phyloP scores from a whole-genome alignment of 495 filamentous ascomycete species.

The Penicillium turbatum region DNA sequence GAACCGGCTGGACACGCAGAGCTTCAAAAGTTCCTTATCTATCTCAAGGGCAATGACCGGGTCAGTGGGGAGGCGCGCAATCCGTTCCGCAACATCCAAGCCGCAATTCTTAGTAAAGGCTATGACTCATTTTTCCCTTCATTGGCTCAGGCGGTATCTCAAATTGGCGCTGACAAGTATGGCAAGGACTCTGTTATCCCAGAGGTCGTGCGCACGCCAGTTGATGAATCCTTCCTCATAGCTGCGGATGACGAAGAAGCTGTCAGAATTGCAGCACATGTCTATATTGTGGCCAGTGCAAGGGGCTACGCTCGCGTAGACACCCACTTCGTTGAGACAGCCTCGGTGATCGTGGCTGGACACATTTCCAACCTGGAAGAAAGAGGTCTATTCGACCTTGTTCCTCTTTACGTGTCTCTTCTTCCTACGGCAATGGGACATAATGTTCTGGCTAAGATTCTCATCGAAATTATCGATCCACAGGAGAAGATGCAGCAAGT shows the following conservation, averaged over 20 bases:
- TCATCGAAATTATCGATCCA: constrained; percentile 61
- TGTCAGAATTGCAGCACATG: constrained; percentile 43
- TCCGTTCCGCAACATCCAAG: constrained; percentile 49
- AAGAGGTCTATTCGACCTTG: constrained; percentile 63
- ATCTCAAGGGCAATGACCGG: constrained; percentile 33
- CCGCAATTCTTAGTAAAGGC: constrained; percentile 36
- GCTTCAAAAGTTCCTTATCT: constrained; percentile 37
- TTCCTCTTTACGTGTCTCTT: constrained; percentile 82
- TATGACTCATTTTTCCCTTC: constrained; percentile 37
- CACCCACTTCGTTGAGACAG: constrained; percentile 28
- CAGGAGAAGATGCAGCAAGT: constrained; percentile 46
- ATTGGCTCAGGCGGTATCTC: constrained; percentile 38
- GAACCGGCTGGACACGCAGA: constrained; percentile 39
- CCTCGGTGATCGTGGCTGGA: constrained; percentile 53
- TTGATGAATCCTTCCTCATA: constrained; percentile 37
- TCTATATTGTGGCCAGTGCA: constrained; percentile 44
- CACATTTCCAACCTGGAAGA: constrained; percentile 77
- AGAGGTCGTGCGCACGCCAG: constrained; percentile 20
- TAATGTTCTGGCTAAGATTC: constrained; percentile 45
- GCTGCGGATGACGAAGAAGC: constrained; percentile 40
- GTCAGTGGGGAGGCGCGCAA: constrained; percentile 40
- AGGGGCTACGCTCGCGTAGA: constrained; percentile 36
- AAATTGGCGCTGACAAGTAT: constrained; percentile 21
- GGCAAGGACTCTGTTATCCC: constrained; percentile 31
- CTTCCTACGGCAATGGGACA: constrained; percentile 50